These are phyloP conservation scores for Saccharomyces paradoxus DNA, from an alignment of 805 yeast genomes.

Conservation along the genomic window DNA sequence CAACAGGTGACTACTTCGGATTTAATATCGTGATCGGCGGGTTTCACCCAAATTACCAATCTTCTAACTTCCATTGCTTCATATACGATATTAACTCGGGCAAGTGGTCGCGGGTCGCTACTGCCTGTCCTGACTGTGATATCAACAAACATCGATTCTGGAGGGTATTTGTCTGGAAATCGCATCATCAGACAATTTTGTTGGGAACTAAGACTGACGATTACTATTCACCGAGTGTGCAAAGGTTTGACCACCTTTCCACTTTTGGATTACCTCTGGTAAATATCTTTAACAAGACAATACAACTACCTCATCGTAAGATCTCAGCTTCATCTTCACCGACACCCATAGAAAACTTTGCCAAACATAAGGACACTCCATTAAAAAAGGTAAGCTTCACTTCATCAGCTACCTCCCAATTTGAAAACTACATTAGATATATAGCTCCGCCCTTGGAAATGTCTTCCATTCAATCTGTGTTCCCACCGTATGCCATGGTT, in stretches of 20 bases:
- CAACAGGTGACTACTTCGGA: constrained; percentile 59
- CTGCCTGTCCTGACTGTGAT: constrained; percentile 44
- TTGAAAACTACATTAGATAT: constrained; percentile 66
- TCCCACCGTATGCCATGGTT: constrained; percentile 71
- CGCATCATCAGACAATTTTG: constrained; percentile 63
- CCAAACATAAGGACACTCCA: background rate
- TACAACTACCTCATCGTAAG: constrained; percentile 1
- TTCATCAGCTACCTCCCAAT: constrained; percentile 28
- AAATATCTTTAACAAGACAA: constrained; percentile 31
- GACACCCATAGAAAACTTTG: background rate
- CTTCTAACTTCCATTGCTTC: constrained; percentile 22
- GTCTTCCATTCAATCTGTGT: constrained; percentile 58
- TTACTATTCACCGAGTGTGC: constrained; percentile 31
- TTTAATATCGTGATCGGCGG: constrained; percentile 59
- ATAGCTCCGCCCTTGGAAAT: constrained; percentile 64
- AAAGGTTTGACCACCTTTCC: constrained; percentile 37
- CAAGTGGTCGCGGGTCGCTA: constrained; percentile 57
- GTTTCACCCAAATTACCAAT: constrained; percentile 37
- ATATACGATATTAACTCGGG: constrained; percentile 27
- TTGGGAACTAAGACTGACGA: constrained; percentile 39
- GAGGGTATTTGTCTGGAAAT: constrained; percentile 66
- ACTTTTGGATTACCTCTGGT: constrained; percentile 50
- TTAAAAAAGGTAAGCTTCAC: constrained; percentile 8
- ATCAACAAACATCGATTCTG: constrained; percentile 51
- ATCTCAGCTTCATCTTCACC: background rate